phyloP scores from a whole-genome alignment of 805 yeast species.

The Ogataea ganodermae region DNA sequence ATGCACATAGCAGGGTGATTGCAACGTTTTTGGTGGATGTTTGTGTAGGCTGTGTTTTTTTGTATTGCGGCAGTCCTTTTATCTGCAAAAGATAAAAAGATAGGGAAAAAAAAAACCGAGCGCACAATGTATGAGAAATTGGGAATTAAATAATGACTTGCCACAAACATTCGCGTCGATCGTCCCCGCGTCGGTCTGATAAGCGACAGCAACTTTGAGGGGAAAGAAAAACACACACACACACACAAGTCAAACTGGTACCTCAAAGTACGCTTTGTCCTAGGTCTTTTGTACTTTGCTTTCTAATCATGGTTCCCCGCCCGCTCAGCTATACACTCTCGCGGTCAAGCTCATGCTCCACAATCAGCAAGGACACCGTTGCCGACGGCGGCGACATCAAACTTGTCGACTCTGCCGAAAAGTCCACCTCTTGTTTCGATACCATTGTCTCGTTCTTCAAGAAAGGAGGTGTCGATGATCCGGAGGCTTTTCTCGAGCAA shows the following conservation, averaged over 20 bases:
- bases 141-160: no score
- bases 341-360: conserved; percentile 7
- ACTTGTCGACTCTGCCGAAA: conserved; percentile 23
- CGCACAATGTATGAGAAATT: no score
- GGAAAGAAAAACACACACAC: neutral
- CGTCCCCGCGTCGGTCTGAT: conserved; percentile 1
- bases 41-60: neutral
- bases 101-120: neutral
- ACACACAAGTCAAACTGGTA: no score
- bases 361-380: neutral
- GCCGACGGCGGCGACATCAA: conserved; percentile 19
- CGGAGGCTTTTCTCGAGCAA: neutral
- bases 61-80: neutral
- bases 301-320: conserved; percentile 8
- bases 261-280: no score
- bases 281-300: no score
- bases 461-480: neutral
- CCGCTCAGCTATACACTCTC: conserved; percentile 3
- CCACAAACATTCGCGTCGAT: no score
- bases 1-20: conserved; percentile 21
- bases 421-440: conserved; percentile 23
- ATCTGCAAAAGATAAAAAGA: neutral
- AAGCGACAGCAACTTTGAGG: neutral
- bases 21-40: no score
- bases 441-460: conserved; percentile 20